phyloP scores from a whole-genome alignment of 352 stramenopile species.

The Pythium brassicae region DNA sequence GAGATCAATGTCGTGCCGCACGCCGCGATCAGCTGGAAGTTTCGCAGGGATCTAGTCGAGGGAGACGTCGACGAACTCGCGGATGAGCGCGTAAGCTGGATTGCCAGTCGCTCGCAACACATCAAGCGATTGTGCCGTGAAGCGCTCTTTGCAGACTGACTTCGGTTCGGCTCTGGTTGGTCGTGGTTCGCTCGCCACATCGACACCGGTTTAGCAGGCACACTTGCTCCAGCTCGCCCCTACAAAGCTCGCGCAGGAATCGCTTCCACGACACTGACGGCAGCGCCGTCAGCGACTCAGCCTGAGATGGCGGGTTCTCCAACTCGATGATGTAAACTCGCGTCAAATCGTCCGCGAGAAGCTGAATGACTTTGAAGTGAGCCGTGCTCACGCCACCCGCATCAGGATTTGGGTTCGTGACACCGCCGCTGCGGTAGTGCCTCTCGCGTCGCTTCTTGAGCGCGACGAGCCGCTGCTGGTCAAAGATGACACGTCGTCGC shows the following conservation, averaged over 20 bases:
- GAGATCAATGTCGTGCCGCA: slow-evolving; percentile 23
- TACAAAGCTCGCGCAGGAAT: slow-evolving; percentile 13
- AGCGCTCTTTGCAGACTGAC: slow-evolving; percentile 11
- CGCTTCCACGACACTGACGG: not conserved
- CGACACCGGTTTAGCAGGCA: not conserved
- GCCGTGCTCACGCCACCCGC: no score
- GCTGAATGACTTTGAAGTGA: no score
- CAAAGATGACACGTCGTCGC: no score
- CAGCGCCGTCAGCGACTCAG: not conserved
- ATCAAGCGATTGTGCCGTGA: slow-evolving; percentile 13
- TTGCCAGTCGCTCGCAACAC: slow-evolving; percentile 2
- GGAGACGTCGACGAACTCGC: slow-evolving; percentile 3
- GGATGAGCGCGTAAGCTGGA: not conserved
- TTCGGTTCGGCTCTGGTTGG: slow-evolving; percentile 12
- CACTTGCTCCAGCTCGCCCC: slow-evolving; percentile 18
- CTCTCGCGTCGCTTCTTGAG: no score
- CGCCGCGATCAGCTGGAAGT: slow-evolving; percentile 12
- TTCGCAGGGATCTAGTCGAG: slow-evolving; percentile 14
- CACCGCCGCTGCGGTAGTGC: no score
- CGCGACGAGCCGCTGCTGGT: no score
- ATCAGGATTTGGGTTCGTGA: no score
- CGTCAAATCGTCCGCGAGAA: no score
- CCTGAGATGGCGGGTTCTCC: no score
- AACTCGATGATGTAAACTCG: no score
- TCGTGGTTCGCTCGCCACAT: not conserved